phyloP scores from a whole-genome alignment of 768 basidiomycete species.

The Hebeloma cylindrosporum region DNA sequence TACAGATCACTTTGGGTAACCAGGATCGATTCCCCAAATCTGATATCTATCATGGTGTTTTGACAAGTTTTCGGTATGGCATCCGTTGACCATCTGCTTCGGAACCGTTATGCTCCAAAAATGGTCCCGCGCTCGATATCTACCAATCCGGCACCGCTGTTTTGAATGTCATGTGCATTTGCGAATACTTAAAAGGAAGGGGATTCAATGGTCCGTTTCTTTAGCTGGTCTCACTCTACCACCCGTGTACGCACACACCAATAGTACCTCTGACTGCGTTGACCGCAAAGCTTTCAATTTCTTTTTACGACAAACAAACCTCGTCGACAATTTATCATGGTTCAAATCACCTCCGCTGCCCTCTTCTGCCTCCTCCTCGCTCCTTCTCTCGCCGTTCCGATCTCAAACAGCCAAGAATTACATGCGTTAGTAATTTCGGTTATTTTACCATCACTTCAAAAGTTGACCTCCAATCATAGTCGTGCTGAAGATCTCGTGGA shows the following conservation, averaged over 20 bases:
- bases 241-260: background rate
- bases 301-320: no score
- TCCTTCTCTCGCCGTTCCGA: conserved; percentile 9
- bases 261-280: conserved; percentile 9
- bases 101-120: no score
- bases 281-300: conserved; percentile 9
- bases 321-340: conserved; percentile 9
- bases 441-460: background rate
- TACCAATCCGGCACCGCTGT: no score
- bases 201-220: conserved; percentile 1
- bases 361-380: conserved; percentile 8
- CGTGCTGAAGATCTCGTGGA: conserved; percentile 5
- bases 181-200: conserved; percentile 10
- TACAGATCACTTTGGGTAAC: no score
- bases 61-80: no score
- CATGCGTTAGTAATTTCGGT: conserved; percentile 6
- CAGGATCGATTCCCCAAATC: no score
- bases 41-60: no score
- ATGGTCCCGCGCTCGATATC: no score
- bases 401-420: background rate
- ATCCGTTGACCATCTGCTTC: no score
- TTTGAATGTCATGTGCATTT: no score
- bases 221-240: conserved; percentile 18
- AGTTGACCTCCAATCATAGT: no score
- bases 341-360: conserved; percentile 5